phyloP scores from a whole-genome alignment of 1,284 basidiomycete genomes.

The Agroathelia rolfsii region DNA sequence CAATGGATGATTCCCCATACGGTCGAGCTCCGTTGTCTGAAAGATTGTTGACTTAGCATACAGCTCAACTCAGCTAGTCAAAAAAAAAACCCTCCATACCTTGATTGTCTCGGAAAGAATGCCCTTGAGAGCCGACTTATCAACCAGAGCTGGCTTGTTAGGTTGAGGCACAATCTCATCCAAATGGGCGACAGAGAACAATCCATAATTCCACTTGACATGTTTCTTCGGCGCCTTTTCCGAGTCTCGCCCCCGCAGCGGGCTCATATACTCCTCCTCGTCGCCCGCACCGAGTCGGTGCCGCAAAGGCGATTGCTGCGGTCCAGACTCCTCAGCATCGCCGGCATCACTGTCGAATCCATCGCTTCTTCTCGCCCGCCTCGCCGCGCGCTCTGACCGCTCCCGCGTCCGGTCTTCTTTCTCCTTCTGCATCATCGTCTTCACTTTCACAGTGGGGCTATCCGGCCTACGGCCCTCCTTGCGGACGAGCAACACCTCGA shows the following conservation, averaged over 20 bases:
- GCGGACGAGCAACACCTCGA: constrained; percentile 60
- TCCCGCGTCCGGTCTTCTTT: constrained; percentile 52
- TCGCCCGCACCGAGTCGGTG: constrained; percentile 67
- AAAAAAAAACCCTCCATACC: constrained; percentile 31
- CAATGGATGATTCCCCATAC: constrained; percentile 63
- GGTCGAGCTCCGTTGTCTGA: constrained; percentile 59
- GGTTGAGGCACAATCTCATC: constrained; percentile 47
- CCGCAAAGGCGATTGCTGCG: constrained; percentile 15
- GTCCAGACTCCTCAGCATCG: constrained; percentile 15
- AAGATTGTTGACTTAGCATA: constrained; percentile 3
- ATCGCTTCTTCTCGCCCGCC: constrained; percentile 42
- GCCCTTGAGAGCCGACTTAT: too few relatives aligned
- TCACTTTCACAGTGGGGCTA: constrained; percentile 68
- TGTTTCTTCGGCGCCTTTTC: constrained; percentile 31
- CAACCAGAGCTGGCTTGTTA: constrained; percentile 29
- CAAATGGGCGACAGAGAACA: constrained; percentile 50
- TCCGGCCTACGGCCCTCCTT: constrained; percentile 66
- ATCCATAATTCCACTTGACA: constrained; percentile 73
- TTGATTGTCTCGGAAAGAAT: constrained; percentile 58
- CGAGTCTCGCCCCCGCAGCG: constrained; percentile 34
- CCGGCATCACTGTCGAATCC: constrained; percentile 20
- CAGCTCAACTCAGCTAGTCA: constrained; percentile 3
- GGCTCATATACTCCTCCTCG: constrained; percentile 74
- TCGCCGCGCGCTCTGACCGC: constrained; percentile 55
- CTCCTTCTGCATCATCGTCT: constrained; percentile 60